These are phyloP conservation scores for Rhododendron simsii DNA, from an alignment of 148 eudicot genomes.

Conservation along the genomic window DNA sequence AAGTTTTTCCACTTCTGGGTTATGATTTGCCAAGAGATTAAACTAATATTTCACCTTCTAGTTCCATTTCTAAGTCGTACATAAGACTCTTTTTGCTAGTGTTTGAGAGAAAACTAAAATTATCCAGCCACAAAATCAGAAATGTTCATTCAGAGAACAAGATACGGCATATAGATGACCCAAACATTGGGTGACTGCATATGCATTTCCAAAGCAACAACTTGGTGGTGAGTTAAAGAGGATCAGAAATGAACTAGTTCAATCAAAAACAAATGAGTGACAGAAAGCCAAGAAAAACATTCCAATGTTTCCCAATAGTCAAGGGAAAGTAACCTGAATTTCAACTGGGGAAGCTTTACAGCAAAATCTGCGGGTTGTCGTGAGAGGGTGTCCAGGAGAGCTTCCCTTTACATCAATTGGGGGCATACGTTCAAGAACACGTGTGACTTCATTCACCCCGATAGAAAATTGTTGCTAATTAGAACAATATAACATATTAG, in stretches of 20 bases:
- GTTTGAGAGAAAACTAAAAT: background rate
- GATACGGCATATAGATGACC: background rate
- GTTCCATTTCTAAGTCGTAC: background rate
- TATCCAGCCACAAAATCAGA: background rate
- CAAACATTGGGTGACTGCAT: background rate
- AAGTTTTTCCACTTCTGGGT: background rate
- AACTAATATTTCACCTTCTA: background rate
- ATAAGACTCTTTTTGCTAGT: background rate
- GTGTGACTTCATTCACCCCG: conserved; percentile 89
- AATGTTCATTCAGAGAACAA: background rate
- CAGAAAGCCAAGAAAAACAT: background rate
- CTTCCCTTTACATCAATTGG: conserved; percentile 10
- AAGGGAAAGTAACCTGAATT: conserved; percentile 32
- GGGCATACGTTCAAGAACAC: conserved; percentile 70
- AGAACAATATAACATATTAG: background rate
- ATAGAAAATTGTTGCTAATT: conserved; percentile 67
- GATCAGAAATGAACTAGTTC: background rate
- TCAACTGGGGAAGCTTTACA: conserved; percentile 13
- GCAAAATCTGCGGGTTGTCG: background rate
- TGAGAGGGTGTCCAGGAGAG: conserved; percentile 5
- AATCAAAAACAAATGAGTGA: background rate
- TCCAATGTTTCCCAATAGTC: background rate
- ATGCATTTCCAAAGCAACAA: background rate
- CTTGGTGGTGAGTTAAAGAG: background rate
- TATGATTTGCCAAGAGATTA: background rate